Percentiles rank a stretch among this genome's conserved stretches.
These are phyloP conservation scores for Blastocystis hominis DNA, from an alignment of 352 stramenopile species.

Conservation along the genomic window DNA sequence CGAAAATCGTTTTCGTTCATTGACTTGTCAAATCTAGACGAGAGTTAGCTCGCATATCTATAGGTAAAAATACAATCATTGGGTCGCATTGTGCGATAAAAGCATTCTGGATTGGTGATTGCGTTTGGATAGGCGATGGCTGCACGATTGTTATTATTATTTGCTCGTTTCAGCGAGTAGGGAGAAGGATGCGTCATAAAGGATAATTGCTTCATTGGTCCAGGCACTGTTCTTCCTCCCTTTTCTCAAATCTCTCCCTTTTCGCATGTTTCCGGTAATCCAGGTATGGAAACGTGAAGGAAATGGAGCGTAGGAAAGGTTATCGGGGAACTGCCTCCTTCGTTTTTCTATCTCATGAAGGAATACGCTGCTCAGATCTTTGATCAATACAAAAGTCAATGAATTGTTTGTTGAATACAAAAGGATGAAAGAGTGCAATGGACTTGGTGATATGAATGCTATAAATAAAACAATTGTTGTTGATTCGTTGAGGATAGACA, in stretches of 20 bases:
- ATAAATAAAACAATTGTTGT: no score
- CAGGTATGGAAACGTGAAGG: not conserved
- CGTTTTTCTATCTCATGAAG: not conserved
- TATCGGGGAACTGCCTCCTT: not conserved
- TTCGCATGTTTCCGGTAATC: not conserved
- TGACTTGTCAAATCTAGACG: not conserved
- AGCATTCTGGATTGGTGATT: constrained; percentile 26
- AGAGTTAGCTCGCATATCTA: constrained; percentile 8
- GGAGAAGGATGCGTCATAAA: constrained; percentile 43
- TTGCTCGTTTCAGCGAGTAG: not conserved
- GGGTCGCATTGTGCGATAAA: not conserved
- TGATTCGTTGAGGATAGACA: no score
- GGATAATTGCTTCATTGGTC: constrained; percentile 19
- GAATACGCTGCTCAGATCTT: not conserved
- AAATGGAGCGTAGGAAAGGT: not conserved
- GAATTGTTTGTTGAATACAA: not conserved
- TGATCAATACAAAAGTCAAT: not conserved
- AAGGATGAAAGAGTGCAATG: no score
- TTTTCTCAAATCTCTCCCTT: constrained; percentile 20
- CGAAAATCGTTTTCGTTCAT: not conserved
- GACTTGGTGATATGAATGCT: no score
- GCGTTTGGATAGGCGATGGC: not conserved
- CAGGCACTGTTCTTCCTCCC: not conserved
- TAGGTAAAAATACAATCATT: constrained; percentile 9
- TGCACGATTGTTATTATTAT: not conserved